Evolutionary conservation across 306 rosid species (phyloP).

Genomic region (Canavalia gladiata): DNA sequence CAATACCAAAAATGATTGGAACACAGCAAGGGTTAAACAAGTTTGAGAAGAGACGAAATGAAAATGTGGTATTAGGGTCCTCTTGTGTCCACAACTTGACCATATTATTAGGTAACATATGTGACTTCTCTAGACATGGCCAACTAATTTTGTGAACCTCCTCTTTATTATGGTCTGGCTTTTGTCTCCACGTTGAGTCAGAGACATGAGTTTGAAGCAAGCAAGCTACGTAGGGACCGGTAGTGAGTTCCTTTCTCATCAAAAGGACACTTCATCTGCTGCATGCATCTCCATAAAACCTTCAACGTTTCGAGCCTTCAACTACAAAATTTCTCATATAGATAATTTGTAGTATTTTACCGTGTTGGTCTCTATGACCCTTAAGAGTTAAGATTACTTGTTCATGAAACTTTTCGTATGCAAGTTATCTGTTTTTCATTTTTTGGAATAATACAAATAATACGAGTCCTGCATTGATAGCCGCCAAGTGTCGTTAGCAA

Average conservation of each 20-base stretch:
- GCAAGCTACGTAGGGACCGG: constrained; percentile 57
- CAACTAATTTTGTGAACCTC: constrained; percentile 44
- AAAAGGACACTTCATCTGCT: constrained; percentile 55
- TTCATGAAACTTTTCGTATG: neutral
- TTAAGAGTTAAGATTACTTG: neutral
- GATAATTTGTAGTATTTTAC: neutral
- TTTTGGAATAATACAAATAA: neutral
- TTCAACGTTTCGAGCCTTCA: neutral
- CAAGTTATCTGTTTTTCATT: neutral
- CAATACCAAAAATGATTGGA: constrained; percentile 2
- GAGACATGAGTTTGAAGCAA: constrained; percentile 61
- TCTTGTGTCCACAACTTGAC: neutral
- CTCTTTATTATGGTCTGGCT: constrained; percentile 11
- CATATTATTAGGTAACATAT: constrained; percentile 39
- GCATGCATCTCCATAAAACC: constrained; percentile 25
- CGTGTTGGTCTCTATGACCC: neutral
- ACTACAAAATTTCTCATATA: neutral
- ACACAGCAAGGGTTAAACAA: constrained; percentile 15
- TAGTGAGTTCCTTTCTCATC: constrained; percentile 50
- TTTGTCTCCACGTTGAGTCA: constrained; percentile 45
- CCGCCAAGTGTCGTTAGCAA: neutral
- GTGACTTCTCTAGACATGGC: constrained; percentile 33
- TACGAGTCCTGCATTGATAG: neutral
- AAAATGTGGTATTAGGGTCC: constrained; percentile 19
- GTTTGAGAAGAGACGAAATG: constrained; percentile 26